These are phyloP conservation scores for Pinus tabuliformis DNA, from an alignment of 75 land plant species.

Conservation along the genomic window DNA sequence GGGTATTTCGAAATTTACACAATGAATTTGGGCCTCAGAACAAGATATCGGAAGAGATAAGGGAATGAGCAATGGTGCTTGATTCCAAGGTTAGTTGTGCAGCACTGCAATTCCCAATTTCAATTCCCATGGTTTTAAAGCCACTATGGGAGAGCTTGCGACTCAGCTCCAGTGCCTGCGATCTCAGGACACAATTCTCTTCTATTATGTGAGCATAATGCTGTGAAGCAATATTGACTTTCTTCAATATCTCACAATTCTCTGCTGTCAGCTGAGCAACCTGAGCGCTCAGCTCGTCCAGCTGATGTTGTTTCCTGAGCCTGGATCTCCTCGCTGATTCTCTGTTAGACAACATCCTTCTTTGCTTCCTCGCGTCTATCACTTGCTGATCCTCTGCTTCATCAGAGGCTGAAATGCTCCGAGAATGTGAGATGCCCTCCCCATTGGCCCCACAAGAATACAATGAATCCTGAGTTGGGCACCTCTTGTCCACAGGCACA, in stretches of 20 bases:
- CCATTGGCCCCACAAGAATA: not conserved
- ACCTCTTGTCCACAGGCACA: too few relatives aligned
- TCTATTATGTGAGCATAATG: constrained; percentile 29
- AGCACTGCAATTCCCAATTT: constrained; percentile 1
- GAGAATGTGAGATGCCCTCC: not conserved
- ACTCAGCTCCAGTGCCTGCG: constrained; percentile 40
- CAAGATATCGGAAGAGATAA: not conserved
- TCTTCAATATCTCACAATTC: constrained; percentile 43
- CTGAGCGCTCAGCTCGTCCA: constrained; percentile 69
- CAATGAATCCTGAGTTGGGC: too few relatives aligned
- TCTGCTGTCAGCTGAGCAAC: constrained; percentile 50
- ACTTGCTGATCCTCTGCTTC: too few relatives aligned
- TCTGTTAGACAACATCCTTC: constrained; percentile 69
- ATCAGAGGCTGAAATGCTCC: too few relatives aligned
- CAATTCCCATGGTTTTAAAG: not conserved
- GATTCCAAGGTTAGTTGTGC: not conserved
- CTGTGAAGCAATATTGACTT: constrained; percentile 44
- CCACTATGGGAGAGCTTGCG: constrained; percentile 21
- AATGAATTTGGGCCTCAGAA: too few relatives aligned
- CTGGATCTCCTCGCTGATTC: constrained; percentile 73
- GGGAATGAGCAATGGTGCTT: not conserved
- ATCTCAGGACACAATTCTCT: constrained; percentile 47
- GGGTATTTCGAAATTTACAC: too few relatives aligned
- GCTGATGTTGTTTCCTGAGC: constrained; percentile 65
- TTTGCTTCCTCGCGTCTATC: constrained; percentile 12